A percentile compares a stretch with the other conserved stretches of the same genome.
Conservation (phyloP, 805 yeast genomes). For the Suhomyces prunicola region DNA sequence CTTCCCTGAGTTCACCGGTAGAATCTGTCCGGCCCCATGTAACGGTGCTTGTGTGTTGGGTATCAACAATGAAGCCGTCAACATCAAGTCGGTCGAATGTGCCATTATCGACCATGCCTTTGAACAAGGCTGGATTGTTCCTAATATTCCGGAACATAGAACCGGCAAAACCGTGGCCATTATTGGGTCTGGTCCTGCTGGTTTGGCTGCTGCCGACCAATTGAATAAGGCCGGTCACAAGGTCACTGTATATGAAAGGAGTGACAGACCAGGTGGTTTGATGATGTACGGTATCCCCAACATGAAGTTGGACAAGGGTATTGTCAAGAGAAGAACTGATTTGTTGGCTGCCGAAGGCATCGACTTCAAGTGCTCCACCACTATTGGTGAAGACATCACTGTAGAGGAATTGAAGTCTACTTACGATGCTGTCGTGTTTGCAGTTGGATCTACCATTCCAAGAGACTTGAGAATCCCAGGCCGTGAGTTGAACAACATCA, state of each 20-base stretch:
- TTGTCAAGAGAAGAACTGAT: slow-evolving; percentile 91
- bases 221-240: slow-evolving; percentile 92
- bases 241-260: slow-evolving; percentile 89
- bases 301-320: slow-evolving; percentile 92
- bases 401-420: slow-evolving; percentile 61
- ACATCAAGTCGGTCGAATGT: slow-evolving; percentile 92
- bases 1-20: slow-evolving; percentile 97
- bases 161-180: slow-evolving; percentile 85
- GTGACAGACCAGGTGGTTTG: slow-evolving; percentile 95
- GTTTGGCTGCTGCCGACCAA: slow-evolving; percentile 96
- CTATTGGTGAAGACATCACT: slow-evolving; percentile 80
- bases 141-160: slow-evolving; percentile 72
- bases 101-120: slow-evolving; percentile 96
- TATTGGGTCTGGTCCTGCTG: slow-evolving; percentile 97
- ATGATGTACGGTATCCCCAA: slow-evolving; percentile 99
- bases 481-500: slow-evolving; percentile 83
- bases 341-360: slow-evolving; percentile 88
- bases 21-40: slow-evolving; percentile 99
- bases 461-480: slow-evolving; percentile 94
- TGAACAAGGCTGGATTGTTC: slow-evolving; percentile 94
- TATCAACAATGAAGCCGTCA: slow-evolving; percentile 91
- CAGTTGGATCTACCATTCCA: slow-evolving; percentile 96
- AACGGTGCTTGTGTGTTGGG: slow-evolving; percentile 94
- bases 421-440: slow-evolving; percentile 82
- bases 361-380: slow-evolving; percentile 68